Evolutionary conservation across 2,329 filamentous ascomycete genomes (phyloP).

Genomic region (Rhexocercosporidium sp.): DNA sequence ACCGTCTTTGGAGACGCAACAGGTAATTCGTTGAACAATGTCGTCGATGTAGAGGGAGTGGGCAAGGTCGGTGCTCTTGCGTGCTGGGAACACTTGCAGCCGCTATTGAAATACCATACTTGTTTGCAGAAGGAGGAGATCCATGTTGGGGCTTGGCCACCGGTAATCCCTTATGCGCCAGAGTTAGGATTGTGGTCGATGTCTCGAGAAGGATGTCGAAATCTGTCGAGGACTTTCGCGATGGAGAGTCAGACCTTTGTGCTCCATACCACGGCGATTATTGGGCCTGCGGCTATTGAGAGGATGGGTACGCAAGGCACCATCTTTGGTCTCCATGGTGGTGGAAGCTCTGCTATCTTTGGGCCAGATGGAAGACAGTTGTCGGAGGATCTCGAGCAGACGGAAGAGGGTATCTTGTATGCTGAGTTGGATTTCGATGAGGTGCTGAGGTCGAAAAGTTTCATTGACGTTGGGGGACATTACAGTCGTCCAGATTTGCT

Average conservation of each 20-base stretch:
- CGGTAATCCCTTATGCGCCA: conserved; percentile 56
- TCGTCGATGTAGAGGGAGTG: conserved; percentile 26
- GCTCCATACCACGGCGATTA: conserved; percentile 58
- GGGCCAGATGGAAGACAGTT: conserved; percentile 53
- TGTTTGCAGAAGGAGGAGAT: conserved; percentile 55
- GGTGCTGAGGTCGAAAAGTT: conserved; percentile 28
- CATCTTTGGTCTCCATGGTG: conserved; percentile 48
- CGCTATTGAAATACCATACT: conserved; percentile 56
- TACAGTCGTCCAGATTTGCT: conserved; percentile 34
- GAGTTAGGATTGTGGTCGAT: conserved; percentile 30
- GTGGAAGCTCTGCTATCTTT: conserved; percentile 59
- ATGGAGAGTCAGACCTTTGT: conserved; percentile 62
- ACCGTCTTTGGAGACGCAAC: conserved; percentile 61
- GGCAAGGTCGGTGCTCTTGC: conserved; percentile 34
- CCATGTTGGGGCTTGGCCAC: conserved; percentile 60
- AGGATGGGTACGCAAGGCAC: conserved; percentile 36
- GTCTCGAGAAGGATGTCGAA: conserved; percentile 45
- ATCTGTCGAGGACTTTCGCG: conserved; percentile 60
- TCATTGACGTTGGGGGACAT: conserved; percentile 33
- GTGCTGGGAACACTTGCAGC: conserved; percentile 52
- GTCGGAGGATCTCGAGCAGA: conserved; percentile 50
- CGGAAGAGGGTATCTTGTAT: conserved; percentile 59
- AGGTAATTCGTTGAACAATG: conserved; percentile 52
- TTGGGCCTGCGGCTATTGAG: conserved; percentile 56
- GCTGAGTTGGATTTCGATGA: conserved; percentile 43